Percentiles rank a stretch among this genome's conserved stretches.
These are phyloP conservation scores for Sugiyamaella floridensis DNA, from an alignment of 805 yeast species.

Conservation along the genomic window DNA sequence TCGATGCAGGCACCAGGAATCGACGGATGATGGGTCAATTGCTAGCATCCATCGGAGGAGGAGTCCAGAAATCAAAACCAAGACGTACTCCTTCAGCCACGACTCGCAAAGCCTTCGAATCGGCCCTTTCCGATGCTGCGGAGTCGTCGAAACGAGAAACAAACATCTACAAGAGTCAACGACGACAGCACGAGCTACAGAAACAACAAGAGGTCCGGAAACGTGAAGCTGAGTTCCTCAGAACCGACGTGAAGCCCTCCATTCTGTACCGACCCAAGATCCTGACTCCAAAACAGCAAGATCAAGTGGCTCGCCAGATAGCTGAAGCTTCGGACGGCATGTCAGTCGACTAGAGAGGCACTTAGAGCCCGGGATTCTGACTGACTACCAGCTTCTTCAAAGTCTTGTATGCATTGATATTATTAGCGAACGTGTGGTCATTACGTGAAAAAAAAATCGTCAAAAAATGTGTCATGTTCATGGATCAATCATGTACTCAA, in stretches of 20 bases:
- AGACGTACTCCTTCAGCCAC: background rate
- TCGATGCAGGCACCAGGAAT: slow-evolving; percentile 5
- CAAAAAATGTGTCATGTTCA: background rate
- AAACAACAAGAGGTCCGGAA: background rate
- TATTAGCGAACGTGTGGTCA: background rate
- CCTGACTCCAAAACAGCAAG: slow-evolving; percentile 10
- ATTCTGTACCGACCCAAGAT: slow-evolving; percentile 12
- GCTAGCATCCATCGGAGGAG: slow-evolving; percentile 11
- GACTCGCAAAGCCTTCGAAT: background rate
- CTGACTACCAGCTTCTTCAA: too few species aligned
- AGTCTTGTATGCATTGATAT: background rate
- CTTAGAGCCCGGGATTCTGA: too few species aligned
- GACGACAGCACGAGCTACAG: slow-evolving; percentile 9
- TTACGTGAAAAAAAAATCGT: background rate
- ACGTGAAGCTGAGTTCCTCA: slow-evolving; percentile 7
- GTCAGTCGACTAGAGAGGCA: too few species aligned
- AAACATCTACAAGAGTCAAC: background rate
- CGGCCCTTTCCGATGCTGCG: background rate
- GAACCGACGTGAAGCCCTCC: slow-evolving; percentile 9
- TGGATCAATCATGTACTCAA: slow-evolving; percentile 9
- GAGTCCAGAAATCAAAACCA: background rate
- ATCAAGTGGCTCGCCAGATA: background rate
- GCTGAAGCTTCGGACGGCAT: background rate
- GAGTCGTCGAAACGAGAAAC: background rate
- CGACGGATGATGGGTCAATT: slow-evolving; percentile 16